A percentile compares a stretch with the other conserved stretches of the same genome.
Evolutionary conservation across 129 eudicot species (phyloP).

Genomic region (Silybum marianum): DNA sequence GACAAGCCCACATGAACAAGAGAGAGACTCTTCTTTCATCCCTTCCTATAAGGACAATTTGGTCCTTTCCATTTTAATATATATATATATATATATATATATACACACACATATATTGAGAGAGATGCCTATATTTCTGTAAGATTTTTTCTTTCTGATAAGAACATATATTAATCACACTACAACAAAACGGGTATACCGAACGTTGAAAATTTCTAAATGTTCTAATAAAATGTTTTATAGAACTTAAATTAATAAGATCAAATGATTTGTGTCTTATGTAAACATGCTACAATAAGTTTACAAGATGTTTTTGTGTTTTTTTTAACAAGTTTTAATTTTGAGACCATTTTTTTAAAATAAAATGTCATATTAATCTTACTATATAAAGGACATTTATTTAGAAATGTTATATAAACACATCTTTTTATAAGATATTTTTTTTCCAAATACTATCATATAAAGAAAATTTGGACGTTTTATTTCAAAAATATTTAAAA

Average conservation of each 20-base stretch:
- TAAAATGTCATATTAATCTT: no score
- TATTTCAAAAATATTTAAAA: background rate
- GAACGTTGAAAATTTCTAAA: no score
- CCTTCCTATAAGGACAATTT: conserved; percentile 33
- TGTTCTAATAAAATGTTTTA: no score
- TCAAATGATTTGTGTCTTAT: background rate
- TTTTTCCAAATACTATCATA: no score
- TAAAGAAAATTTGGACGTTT: background rate
- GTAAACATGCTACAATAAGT: no score
- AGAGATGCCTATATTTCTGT: background rate
- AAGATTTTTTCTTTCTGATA: no score
- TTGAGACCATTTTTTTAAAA: no score
- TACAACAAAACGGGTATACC: background rate
- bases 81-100: conserved; percentile 2
- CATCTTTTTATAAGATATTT: no score
- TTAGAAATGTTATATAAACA: background rate
- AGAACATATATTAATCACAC: no score
- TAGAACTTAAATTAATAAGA: no score
- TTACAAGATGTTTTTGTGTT: background rate
- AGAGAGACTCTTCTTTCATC: conserved; percentile 16
- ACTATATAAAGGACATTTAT: background rate
- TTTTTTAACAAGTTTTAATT: no score
- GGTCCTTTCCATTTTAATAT: conserved; percentile 29
- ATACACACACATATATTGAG: no score
- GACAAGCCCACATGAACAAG: conserved; percentile 59